Evolutionary conservation across 768 basidiomycete genomes (phyloP), one percentile per base, ranked within the genome.

Genomic region (Amanita muscaria): DNA sequence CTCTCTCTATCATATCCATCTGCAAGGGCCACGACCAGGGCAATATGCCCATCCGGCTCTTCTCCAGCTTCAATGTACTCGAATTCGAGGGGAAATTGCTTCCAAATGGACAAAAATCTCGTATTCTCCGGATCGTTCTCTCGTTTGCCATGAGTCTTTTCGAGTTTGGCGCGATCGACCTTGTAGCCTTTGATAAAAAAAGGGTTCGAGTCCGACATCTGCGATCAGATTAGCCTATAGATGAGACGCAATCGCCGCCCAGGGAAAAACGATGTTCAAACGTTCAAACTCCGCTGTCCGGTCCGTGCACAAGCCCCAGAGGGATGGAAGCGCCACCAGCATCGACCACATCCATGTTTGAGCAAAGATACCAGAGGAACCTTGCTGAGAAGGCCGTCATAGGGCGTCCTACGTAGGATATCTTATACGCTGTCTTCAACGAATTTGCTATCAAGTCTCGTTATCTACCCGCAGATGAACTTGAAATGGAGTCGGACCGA

Each of bases 401-500:
- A 31, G 32, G 23, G 2, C 22, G 25, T 35, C 40, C 40, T 14
- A 22, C 37, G 9, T 39, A 48, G 32, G 46, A 42, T 35, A 23
- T 48, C 19, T 15, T 42, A 34, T 48, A 48, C 23, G 46, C 46
- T 31, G 40, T 48, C 27, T 48, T 48, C 40, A 35, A 25, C 23
- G 40, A 48, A 21, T 34, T 48, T 33, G 8, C 31, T 18, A n/a
- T 5, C 19, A 22, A 6, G 46, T 10, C 42, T 48, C 32, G 14
- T 16, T 38, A 42, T 48, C 32, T 48, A 48, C 30, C 46, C 46
- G 3, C 40, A 48, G 31, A 31, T 48, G 31, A 21, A 10, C 22
- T 35, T 48, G 40, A 48, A 48, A 16, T 48, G 46, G 46, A 48
- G n/a, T n/a, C n/a, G n/a, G n/a, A n/a, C n/a, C n/a, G n/a, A n/a